phyloP scores from a whole-genome alignment of 2,329 filamentous ascomycete genomes.

The Coniosporium tulheliwenetii region DNA sequence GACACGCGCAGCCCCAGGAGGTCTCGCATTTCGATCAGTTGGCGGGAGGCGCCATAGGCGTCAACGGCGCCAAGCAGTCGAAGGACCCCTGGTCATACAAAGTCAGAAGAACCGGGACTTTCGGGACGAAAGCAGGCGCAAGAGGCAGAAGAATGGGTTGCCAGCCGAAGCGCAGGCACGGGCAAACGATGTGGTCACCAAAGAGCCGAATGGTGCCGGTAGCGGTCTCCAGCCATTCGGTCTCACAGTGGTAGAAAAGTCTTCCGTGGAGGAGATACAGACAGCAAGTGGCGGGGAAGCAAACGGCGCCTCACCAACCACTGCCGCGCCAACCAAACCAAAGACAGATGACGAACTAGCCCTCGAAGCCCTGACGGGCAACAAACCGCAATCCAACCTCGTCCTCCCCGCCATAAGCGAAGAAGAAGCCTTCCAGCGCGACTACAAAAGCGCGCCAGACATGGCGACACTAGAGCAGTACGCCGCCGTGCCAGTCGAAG shows the following conservation, averaged over 20 bases:
- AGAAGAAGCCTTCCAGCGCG: conserved; percentile 51
- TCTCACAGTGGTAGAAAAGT: neutral
- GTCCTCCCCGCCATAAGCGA: conserved; percentile 36
- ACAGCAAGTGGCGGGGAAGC: conserved; percentile 21
- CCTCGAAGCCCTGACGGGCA: conserved; percentile 28
- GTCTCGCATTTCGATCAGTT: conserved; percentile 39
- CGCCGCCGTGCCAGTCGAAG: conserved; percentile 76
- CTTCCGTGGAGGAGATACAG: conserved; percentile 22
- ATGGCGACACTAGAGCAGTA: conserved; percentile 70
- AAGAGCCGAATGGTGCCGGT: conserved; percentile 5
- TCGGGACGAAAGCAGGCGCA: conserved; percentile 36
- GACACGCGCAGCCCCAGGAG: conserved; percentile 21
- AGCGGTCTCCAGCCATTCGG: conserved; percentile 1
- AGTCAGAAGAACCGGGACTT: conserved; percentile 46
- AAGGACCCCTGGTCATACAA: conserved; percentile 40
- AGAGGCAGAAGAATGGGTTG: conserved; percentile 39
- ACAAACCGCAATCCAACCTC: conserved; percentile 17
- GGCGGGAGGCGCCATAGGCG: conserved; percentile 33
- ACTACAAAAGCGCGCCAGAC: conserved; percentile 58
- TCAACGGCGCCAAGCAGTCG: conserved; percentile 17
- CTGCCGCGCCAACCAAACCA: conserved; percentile 7
- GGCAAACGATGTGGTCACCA: conserved; percentile 8
- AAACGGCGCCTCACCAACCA: conserved; percentile 7
- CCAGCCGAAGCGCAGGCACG: conserved; percentile 34
- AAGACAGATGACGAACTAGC: conserved; percentile 43